phyloP scores from a whole-genome alignment of 805 yeast species.

The Blastobotrys peoriensis region DNA sequence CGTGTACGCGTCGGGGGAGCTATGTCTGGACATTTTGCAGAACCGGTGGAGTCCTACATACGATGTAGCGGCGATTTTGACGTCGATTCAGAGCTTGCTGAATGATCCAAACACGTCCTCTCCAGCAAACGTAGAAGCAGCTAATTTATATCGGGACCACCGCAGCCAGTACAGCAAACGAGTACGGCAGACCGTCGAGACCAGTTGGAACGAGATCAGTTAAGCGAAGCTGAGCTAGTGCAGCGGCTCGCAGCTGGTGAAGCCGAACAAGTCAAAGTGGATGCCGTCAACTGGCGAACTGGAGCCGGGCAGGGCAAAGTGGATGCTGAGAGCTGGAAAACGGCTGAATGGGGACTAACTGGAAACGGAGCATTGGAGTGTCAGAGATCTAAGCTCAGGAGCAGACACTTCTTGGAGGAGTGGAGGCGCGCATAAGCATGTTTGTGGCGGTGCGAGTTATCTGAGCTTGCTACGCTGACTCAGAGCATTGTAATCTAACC shows the following conservation, averaged over 20 bases:
- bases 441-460: no score
- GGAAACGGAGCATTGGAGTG: no score
- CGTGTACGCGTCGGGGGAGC: constrained; percentile 91
- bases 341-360: no score
- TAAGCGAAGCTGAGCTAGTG: constrained; percentile 4
- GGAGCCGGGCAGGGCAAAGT: no score
- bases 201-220: constrained; percentile 69
- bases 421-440: no score
- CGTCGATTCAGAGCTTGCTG: constrained; percentile 77
- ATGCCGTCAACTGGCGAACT: no score
- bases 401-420: no score
- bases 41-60: constrained; percentile 98
- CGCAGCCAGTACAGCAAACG: constrained; percentile 85
- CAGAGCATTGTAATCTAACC: no score
- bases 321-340: no score
- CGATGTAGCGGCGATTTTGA: constrained; percentile 91
- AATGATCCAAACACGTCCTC: constrained; percentile 96
- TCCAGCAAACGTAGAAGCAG: constrained; percentile 98
- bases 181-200: constrained; percentile 92
- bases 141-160: constrained; percentile 90
- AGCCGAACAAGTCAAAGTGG: background rate
- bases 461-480: no score
- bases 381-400: no score
- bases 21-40: constrained; percentile 91
- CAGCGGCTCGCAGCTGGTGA: no score